These are phyloP conservation scores for Pseudozyma hubeiensis DNA, from an alignment of 1,284 basidiomycete species.

Conservation along the genomic window DNA sequence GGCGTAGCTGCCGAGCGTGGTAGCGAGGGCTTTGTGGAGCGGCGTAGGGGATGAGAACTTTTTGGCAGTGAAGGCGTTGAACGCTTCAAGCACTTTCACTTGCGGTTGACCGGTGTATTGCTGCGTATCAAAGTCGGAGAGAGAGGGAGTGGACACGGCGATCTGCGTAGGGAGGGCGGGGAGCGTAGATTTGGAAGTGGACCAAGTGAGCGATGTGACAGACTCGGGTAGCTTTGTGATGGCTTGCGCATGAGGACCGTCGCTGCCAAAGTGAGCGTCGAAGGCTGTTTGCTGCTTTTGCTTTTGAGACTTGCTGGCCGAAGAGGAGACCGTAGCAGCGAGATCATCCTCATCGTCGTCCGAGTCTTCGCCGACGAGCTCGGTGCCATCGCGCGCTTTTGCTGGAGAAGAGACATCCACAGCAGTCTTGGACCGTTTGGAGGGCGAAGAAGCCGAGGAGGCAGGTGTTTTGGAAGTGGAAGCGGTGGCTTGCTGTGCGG, in stretches of 20 bases:
- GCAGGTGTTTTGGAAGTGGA: constrained; percentile 24
- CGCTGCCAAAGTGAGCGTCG: constrained; percentile 46
- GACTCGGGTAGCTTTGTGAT: constrained; percentile 40
- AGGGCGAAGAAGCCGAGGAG: constrained; percentile 24
- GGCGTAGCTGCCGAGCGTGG: constrained; percentile 49
- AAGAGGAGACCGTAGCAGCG: constrained; percentile 2
- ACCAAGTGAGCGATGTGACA: constrained; percentile 30
- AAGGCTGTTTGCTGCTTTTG: constrained; percentile 43
- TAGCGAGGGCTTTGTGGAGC: constrained; percentile 47
- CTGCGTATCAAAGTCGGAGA: constrained; percentile 23
- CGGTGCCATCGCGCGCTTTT: constrained; percentile 11
- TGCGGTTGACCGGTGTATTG: constrained; percentile 46
- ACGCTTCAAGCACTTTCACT: constrained; percentile 52
- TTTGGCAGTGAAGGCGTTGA: constrained; percentile 31
- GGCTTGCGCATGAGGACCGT: constrained; percentile 48
- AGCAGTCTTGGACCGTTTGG: constrained; percentile 17
- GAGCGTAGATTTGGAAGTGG: constrained; percentile 26
- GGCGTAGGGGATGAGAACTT: constrained; percentile 19
- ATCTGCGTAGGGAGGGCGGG: constrained; percentile 30
- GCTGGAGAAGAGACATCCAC: neutral
- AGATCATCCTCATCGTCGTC: constrained; percentile 35
- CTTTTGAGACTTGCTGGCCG: constrained; percentile 20
- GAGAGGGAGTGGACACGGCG: constrained; percentile 23
- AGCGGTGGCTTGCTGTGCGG: constrained; percentile 41
- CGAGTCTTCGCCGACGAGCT: constrained; percentile 40